phyloP scores from a whole-genome alignment of 345 rosid species.

The Salix dunnii region DNA sequence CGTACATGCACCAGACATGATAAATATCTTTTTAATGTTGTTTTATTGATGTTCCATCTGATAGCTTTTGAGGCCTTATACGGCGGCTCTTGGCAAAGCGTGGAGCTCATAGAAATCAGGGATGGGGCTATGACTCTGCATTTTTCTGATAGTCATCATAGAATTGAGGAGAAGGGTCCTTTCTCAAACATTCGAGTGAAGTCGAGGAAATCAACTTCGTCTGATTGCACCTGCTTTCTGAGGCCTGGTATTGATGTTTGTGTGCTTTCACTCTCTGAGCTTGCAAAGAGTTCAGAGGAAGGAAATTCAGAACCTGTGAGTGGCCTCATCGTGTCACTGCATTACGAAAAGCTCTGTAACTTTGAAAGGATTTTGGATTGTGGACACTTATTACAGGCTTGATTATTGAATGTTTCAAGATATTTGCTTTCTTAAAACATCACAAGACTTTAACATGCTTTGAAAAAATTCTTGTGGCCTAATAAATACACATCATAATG shows the following conservation, averaged over 20 bases:
- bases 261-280: conserved; percentile 35
- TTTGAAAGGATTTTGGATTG: background rate
- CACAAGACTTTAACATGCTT: background rate
- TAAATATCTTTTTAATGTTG: background rate
- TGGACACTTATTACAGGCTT: background rate
- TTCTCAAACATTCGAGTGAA: conserved; percentile 56
- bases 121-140: conserved; percentile 47
- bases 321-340: background rate
- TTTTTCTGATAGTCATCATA: conserved; percentile 31
- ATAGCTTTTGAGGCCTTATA: conserved; percentile 76
- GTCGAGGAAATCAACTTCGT: conserved; percentile 57
- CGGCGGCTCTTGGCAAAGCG: conserved; percentile 58
- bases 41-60: background rate
- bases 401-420: background rate
- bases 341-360: background rate
- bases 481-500: background rate
- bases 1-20: background rate
- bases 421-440: background rate
- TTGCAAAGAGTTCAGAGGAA: conserved; percentile 23
- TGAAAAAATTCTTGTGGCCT: background rate
- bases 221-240: conserved; percentile 68
- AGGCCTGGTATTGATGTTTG: conserved; percentile 81
- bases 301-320: conserved; percentile 43
- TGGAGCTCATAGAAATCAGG: conserved; percentile 47
- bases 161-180: conserved; percentile 40